Conservation (phyloP, 2,329 filamentous ascomycete species). For the Cladorrhinum sp. region DNA sequence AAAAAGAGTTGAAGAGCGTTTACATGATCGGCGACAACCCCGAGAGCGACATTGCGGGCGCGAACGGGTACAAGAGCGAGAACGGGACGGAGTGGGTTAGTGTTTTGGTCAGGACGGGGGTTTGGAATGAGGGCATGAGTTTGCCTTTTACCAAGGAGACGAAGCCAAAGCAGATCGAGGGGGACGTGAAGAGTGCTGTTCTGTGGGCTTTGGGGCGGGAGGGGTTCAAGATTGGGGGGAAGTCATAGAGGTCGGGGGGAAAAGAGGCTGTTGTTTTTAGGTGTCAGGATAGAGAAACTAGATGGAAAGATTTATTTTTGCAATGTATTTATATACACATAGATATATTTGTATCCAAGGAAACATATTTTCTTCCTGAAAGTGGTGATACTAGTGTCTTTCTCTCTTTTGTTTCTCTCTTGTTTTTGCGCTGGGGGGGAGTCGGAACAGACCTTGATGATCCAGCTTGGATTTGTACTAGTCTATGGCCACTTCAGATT, state of each 20-base stretch:
- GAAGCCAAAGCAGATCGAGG: constrained; percentile 28
- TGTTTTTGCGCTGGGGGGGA: too few species aligned
- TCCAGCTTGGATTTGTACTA: too few species aligned
- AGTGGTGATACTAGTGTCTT: too few species aligned
- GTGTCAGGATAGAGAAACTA: too few species aligned
- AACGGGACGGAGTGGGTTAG: constrained; percentile 48
- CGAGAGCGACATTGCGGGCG: constrained; percentile 85
- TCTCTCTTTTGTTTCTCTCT: too few species aligned
- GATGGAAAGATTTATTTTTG: too few species aligned
- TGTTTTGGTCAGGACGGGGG: constrained; percentile 34
- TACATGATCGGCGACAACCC: constrained; percentile 96
- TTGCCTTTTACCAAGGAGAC: constrained; percentile 23
- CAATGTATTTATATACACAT: too few species aligned
- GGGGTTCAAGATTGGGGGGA: constrained; percentile 23
- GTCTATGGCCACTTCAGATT: too few species aligned
- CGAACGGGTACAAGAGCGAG: constrained; percentile 68
- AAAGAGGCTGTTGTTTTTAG: too few species aligned
- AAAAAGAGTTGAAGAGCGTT: constrained; percentile 59
- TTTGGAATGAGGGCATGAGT: constrained; percentile 27
- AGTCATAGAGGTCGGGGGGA: not conserved
- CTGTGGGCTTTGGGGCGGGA: constrained; percentile 33
- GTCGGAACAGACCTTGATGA: too few species aligned
- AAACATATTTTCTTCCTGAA: too few species aligned
- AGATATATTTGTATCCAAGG: too few species aligned
- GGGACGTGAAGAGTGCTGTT: constrained; percentile 31